Percentiles rank a stretch among this genome's conserved stretches.
phyloP scores from a whole-genome alignment of 116 monocot species.

The Papilionanthe hybrid region DNA sequence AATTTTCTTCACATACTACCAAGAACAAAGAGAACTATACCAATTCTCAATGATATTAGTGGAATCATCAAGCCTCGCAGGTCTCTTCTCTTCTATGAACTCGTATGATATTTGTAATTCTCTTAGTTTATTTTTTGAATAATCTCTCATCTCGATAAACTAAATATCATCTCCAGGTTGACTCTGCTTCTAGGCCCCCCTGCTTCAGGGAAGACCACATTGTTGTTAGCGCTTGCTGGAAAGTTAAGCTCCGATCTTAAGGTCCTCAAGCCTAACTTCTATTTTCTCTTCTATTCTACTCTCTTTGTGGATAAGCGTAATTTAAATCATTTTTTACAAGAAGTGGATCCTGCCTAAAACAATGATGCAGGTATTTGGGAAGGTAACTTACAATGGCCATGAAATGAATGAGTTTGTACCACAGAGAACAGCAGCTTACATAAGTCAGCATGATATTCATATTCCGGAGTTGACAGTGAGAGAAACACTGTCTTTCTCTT shows the following conservation, averaged over 20 bases:
- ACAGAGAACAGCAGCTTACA: conserved; percentile 38
- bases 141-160: neutral
- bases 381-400: conserved; percentile 39
- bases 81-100: conserved; percentile 1
- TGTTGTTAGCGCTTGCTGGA: conserved; percentile 45
- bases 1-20: conserved; percentile 35
- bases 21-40: conserved; percentile 27
- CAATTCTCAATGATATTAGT: conserved; percentile 39
- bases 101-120: neutral
- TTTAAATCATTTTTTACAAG: neutral
- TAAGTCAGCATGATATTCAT: conserved; percentile 41
- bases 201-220: conserved; percentile 45
- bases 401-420: conserved; percentile 38
- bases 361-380: conserved; percentile 22
- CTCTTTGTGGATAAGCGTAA: neutral
- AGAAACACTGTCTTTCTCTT: conserved; percentile 41
- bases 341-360: neutral
- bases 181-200: conserved; percentile 48
- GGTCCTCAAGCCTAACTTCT: conserved; percentile 10
- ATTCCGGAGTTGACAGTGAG: conserved; percentile 36
- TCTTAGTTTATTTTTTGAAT: neutral
- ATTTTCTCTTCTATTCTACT: neutral
- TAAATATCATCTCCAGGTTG: conserved; percentile 19
- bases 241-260: conserved; percentile 32
- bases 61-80: conserved; percentile 50